These are phyloP conservation scores for Microcyclospora tardicrescens DNA, from an alignment of 2,329 filamentous ascomycete species.

Conservation along the genomic window DNA sequence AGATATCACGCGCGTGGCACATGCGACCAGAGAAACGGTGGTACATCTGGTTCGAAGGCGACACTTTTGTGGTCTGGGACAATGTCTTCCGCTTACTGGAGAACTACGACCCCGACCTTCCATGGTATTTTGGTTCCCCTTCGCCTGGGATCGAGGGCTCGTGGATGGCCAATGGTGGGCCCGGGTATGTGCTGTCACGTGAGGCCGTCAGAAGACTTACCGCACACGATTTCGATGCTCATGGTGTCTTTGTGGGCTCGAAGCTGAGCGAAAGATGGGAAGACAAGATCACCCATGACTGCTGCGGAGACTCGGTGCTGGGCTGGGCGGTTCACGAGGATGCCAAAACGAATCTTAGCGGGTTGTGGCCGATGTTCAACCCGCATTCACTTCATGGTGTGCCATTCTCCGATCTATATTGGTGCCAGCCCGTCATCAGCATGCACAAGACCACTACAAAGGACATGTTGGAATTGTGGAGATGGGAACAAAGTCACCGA, in stretches of 20 bases:
- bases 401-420: conserved; percentile 34
- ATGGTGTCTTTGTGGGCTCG: conserved; percentile 29
- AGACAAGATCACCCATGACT: conserved; percentile 32
- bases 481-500: conserved; percentile 31
- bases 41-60: conserved; percentile 42
- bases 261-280: conserved; percentile 24
- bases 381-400: conserved; percentile 39
- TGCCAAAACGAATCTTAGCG: conserved; percentile 28
- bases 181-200: conserved; percentile 35
- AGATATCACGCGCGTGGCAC: conserved; percentile 36
- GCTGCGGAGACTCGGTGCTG: conserved; percentile 38
- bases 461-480: conserved; percentile 39
- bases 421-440: conserved; percentile 40
- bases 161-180: conserved; percentile 39
- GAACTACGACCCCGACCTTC: conserved; percentile 30
- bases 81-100: conserved; percentile 33
- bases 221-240: conserved; percentile 9
- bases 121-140: conserved; percentile 37
- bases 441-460: conserved; percentile 36
- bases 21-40: conserved; percentile 35
- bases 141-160: conserved; percentile 24
- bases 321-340: conserved; percentile 35
- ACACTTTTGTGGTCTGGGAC: conserved; percentile 35
- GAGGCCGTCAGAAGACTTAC: conserved; percentile 33
- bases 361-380: conserved; percentile 37